These are phyloP conservation scores for Acorus calamus DNA, from an alignment of 106 monocot genomes.

Conservation along the genomic window DNA sequence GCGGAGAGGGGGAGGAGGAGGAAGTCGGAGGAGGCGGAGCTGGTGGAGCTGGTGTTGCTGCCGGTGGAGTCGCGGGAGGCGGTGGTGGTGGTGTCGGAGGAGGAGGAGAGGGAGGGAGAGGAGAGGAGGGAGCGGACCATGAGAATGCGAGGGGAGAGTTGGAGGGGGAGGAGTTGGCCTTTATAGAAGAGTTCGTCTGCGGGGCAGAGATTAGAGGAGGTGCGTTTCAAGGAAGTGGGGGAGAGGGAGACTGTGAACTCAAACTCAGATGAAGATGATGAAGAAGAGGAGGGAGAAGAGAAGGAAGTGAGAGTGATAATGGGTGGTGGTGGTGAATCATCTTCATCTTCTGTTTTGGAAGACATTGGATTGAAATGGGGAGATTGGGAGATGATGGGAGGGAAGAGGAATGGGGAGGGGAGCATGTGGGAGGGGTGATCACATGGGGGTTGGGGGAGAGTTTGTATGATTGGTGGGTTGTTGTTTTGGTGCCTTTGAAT, in stretches of 20 bases:
- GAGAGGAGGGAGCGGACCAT: slow-evolving; percentile 69
- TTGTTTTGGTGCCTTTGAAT: too few relatives aligned
- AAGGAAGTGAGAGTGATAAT: slow-evolving; percentile 1
- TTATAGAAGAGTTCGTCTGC: slow-evolving; percentile 96
- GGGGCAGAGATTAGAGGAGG: slow-evolving; percentile 40
- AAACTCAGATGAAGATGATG: slow-evolving; percentile 83
- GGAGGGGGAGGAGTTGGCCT: slow-evolving; percentile 86
- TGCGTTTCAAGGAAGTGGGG: slow-evolving; percentile 29
- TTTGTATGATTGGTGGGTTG: too few relatives aligned
- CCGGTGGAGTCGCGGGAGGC: slow-evolving; percentile 50
- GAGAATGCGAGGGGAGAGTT: slow-evolving; percentile 68
- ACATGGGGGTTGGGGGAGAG: too few relatives aligned
- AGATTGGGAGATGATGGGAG: too few relatives aligned
- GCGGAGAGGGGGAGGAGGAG: slow-evolving; percentile 15
- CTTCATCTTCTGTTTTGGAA: too few relatives aligned
- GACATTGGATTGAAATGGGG: too few relatives aligned
- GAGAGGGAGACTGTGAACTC: slow-evolving; percentile 68
- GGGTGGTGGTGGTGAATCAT: too few relatives aligned
- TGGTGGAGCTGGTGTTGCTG: slow-evolving; percentile 26
- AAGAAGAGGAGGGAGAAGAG: slow-evolving; percentile 23
- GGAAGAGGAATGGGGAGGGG: too few relatives aligned
- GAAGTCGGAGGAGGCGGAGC: slow-evolving; percentile 25
- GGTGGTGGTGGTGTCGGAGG: slow-evolving; percentile 34
- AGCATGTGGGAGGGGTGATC: too few relatives aligned
- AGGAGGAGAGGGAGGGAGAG: slow-evolving; percentile 42